Evolutionary conservation across 306 rosid species (phyloP), one percentile per base, ranked within the genome.

Genomic region (Potentilla sterilis): DNA sequence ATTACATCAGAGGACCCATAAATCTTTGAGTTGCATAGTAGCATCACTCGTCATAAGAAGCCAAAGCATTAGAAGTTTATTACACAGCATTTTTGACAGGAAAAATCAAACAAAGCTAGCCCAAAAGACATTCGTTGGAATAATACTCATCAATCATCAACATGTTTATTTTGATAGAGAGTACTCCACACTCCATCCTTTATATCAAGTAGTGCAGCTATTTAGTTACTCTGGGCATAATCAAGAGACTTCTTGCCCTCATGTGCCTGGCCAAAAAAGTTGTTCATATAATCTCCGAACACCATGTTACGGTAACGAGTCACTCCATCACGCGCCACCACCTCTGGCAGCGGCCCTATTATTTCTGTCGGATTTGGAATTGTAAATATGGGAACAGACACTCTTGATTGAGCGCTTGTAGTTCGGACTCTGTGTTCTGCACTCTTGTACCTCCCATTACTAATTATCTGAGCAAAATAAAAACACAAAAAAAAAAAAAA

Each of bases 381-480:
- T 2, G 77, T 81, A 64, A 91, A 91, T 47, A 86, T 40, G 37
- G 90, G 88, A 49, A 84, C 44, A 21, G 90, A 87, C 47, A 91
- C 97, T 80, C 97, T 81, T 1, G 90, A 81, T 67, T 91, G 43
- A 5, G 21, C 77, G 79, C 79, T 85, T 7, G 84, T 81, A 5
- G 90, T 84, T 40, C 83, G 79, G 3, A 81, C 93, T 70, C 85
- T 69, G 77, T 88, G 93, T 69, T 89, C 92, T 14, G 90, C 86
- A 67, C 92, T 91, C 79, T 81, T 84, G 38, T 89, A 89, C 82
- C 71, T 87, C 15, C 93, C 93, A 78, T 89, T 89, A 74, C 90
- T 91, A n/a, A 91, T 32, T 78, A 86, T 83, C 90, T 85, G 21
- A 1, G 22, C 19, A 13, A 13, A 32, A 28, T 5, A 4, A 12